A percentile compares a stretch with the other conserved stretches of the same genome.
phyloP scores from a whole-genome alignment of 2,329 filamentous ascomycete genomes.

The Sarocladium strictum region DNA sequence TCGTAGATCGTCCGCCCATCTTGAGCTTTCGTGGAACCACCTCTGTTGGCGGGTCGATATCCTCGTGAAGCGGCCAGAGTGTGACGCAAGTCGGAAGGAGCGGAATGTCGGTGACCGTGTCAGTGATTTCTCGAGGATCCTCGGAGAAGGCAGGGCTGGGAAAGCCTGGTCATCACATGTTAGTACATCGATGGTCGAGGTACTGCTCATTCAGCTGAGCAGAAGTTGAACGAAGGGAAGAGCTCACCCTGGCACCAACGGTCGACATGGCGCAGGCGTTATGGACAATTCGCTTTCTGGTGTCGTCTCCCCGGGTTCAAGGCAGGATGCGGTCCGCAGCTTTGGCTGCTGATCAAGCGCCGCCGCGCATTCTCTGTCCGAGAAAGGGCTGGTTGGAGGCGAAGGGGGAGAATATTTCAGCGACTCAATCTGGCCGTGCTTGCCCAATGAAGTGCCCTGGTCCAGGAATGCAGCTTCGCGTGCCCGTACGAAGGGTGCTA shows the following conservation, averaged over 20 bases:
- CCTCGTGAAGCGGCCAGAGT: background rate
- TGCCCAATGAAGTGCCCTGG: no score
- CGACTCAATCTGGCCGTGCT: background rate
- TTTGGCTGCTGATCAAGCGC: constrained; percentile 5
- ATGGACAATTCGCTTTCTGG: background rate
- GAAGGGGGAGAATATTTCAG: background rate
- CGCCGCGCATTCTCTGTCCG: constrained; percentile 6
- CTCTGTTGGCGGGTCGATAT: background rate
- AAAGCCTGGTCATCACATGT: background rate
- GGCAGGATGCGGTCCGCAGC: background rate
- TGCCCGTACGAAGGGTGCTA: no score
- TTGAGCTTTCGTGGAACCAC: background rate
- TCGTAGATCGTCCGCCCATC: background rate
- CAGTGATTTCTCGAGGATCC: background rate
- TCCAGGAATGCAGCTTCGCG: no score
- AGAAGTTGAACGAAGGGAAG: background rate
- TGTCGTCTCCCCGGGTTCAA: background rate
- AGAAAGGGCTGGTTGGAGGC: background rate
- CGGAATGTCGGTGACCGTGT: background rate
- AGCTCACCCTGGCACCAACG: background rate
- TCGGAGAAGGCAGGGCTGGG: background rate
- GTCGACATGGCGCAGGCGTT: background rate
- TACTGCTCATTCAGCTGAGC: no score
- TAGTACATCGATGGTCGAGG: no score
- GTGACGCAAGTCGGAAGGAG: background rate